Conservation (phyloP, 331 rosid genomes). For the Erythrophleum ivorense region DNA sequence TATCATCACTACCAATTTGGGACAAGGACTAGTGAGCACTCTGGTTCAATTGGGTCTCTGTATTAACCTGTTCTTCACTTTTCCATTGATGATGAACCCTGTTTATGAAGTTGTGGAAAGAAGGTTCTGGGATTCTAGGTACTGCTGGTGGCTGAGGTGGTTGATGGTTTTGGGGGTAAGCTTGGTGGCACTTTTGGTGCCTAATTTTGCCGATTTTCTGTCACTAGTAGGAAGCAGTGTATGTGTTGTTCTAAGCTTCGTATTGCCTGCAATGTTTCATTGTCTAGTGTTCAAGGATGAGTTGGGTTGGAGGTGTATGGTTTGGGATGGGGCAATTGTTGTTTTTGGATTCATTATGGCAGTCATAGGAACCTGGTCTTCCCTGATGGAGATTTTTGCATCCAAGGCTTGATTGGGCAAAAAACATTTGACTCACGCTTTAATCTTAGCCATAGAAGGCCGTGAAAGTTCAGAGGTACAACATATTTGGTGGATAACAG, state of each 20-base stretch:
- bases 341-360: slow-evolving; percentile 68
- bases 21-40: slow-evolving; percentile 58
- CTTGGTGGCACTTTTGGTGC: slow-evolving; percentile 73
- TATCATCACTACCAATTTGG: slow-evolving; percentile 75
- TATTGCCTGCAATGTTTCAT: slow-evolving; percentile 79
- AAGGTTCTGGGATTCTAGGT: slow-evolving; percentile 60
- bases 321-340: slow-evolving; percentile 54
- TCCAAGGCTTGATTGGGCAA: slow-evolving; percentile 30
- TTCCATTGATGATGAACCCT: slow-evolving; percentile 95
- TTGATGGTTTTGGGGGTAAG: slow-evolving; percentile 57
- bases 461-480: background rate
- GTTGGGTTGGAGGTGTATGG: slow-evolving; percentile 55
- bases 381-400: slow-evolving; percentile 55
- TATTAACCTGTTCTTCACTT: slow-evolving; percentile 74
- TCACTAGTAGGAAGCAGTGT: slow-evolving; percentile 83
- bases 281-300: slow-evolving; percentile 66
- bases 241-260: slow-evolving; percentile 74
- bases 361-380: slow-evolving; percentile 72
- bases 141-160: slow-evolving; percentile 83
- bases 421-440: background rate
- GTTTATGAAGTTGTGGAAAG: slow-evolving; percentile 85
- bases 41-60: slow-evolving; percentile 82
- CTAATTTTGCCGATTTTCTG: slow-evolving; percentile 86
- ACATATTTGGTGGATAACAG: no score
- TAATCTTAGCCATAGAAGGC: background rate